Conservation (phyloP, 2,329 filamentous ascomycete genomes). For the Colletotrichum plurivorum region DNA sequence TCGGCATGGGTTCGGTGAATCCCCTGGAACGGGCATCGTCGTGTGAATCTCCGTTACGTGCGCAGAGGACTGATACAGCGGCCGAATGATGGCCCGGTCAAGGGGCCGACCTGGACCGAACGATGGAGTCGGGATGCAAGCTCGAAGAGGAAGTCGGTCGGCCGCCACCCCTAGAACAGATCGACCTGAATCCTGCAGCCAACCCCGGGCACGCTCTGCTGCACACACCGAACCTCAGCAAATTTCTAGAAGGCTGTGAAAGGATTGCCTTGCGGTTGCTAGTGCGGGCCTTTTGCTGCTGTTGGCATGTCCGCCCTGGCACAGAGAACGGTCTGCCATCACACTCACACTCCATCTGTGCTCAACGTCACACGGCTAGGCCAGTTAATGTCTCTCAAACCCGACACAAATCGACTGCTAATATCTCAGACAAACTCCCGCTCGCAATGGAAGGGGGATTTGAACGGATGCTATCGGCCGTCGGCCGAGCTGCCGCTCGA, state of each 20-base stretch:
- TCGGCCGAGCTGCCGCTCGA: no score
- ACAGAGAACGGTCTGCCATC: conserved; percentile 8
- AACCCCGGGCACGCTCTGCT: conserved; percentile 26
- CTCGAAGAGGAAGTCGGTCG: conserved; percentile 40
- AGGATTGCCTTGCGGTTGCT: conserved; percentile 11
- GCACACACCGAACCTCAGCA: conserved; percentile 18
- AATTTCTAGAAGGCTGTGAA: conserved; percentile 32
- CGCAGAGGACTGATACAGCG: conserved; percentile 21
- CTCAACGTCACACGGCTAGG: conserved; percentile 12
- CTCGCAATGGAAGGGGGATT: no score
- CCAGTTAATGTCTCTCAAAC: conserved; percentile 11
- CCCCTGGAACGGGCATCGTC: conserved; percentile 3
- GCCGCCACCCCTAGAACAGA: conserved; percentile 26
- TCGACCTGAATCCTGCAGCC: conserved; percentile 38
- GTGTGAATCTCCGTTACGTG: conserved; percentile 14
- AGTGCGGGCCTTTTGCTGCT: conserved; percentile 28
- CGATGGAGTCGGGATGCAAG: conserved; percentile 34
- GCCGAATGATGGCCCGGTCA: conserved; percentile 26
- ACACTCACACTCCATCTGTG: neutral
- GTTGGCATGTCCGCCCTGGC: conserved; percentile 8
- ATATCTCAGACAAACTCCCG: neutral
- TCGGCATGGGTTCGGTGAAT: conserved; percentile 26
- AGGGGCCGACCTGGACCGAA: conserved; percentile 12
- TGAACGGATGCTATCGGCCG: no score
- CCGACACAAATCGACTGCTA: conserved; percentile 11